Evolutionary conservation across 208 protist genomes (phyloP).

Genomic region (Trypanosoma congolense): DNA sequence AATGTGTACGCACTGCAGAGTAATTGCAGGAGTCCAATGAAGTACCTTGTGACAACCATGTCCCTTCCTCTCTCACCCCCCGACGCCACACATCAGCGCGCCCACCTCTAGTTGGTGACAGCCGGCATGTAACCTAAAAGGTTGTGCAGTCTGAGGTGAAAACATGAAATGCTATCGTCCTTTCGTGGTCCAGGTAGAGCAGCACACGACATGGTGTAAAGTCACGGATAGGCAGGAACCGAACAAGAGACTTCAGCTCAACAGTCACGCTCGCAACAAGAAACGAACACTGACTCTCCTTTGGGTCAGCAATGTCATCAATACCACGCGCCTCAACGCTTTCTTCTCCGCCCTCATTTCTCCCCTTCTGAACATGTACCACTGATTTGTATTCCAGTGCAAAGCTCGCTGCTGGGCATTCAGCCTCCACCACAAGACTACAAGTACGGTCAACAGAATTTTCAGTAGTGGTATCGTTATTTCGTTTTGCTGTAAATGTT

Average conservation of each 20-base stretch:
- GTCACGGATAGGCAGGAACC: slow-evolving; percentile 67
- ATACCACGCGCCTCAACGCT: slow-evolving; percentile 7
- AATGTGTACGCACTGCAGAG: no score
- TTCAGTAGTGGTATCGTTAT: neutral
- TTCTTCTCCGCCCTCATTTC: slow-evolving; percentile 3
- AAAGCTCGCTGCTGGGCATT: slow-evolving; percentile 55
- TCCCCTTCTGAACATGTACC: slow-evolving; percentile 22
- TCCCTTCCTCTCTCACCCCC: no score
- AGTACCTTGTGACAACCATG: no score
- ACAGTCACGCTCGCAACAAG: slow-evolving; percentile 48
- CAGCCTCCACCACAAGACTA: slow-evolving; percentile 44
- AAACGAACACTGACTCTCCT: neutral
- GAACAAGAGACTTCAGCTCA: slow-evolving; percentile 56
- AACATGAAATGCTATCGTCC: slow-evolving; percentile 61
- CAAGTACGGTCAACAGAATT: slow-evolving; percentile 4
- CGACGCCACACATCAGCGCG: no score
- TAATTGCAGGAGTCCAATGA: no score
- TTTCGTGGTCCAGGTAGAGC: slow-evolving; percentile 50
- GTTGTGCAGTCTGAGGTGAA: slow-evolving; percentile 34
- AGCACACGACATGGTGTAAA: slow-evolving; percentile 39
- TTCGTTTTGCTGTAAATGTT: slow-evolving; percentile 35
- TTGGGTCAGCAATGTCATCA: neutral
- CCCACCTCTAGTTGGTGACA: slow-evolving; percentile 3
- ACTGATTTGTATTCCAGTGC: slow-evolving; percentile 60
- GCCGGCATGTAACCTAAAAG: slow-evolving; percentile 81